A percentile compares a stretch with the other conserved stretches of the same genome.
phyloP scores from a whole-genome alignment of 192 early-diverging fungal species.

The Coemansia sp. region DNA sequence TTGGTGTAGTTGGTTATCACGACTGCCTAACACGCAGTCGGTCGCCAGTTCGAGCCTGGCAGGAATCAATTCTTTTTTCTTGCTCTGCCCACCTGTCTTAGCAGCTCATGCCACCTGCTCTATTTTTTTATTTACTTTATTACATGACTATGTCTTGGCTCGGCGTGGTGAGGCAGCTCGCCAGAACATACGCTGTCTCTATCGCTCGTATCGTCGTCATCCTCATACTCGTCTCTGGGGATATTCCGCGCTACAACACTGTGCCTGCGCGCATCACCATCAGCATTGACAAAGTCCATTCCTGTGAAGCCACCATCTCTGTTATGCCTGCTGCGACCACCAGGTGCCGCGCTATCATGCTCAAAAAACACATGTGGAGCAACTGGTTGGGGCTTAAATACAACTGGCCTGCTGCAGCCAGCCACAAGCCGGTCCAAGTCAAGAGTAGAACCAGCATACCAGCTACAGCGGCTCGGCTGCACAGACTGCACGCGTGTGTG shows the following conservation, averaged over 20 bases:
- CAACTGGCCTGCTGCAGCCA: background rate
- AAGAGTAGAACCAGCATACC: background rate
- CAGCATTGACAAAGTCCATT: background rate
- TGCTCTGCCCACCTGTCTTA: too few species aligned
- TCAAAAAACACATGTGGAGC: background rate
- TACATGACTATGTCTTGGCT: too few species aligned
- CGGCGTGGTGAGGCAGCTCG: background rate
- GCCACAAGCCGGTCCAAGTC: background rate
- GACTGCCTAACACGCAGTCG: constrained; percentile 49
- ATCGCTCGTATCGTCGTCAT: background rate
- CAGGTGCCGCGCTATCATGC: background rate
- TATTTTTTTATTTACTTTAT: constrained; percentile 6
- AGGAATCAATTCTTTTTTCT: constrained; percentile 26
- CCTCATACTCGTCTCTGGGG: background rate
- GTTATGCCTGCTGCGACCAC: background rate
- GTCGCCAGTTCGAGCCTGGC: constrained; percentile 54
- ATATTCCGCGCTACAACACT: background rate
- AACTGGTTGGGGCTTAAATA: background rate
- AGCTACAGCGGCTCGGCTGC: background rate
- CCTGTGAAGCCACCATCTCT: background rate
- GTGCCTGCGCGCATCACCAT: background rate
- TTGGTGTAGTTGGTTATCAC: constrained; percentile 52
- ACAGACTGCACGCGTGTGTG: background rate
- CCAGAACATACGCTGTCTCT: background rate
- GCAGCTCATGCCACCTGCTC: too few species aligned